These are phyloP conservation scores for Pulveroboletus sp. DNA, from an alignment of 768 basidiomycete species.

Conservation along the genomic window DNA sequence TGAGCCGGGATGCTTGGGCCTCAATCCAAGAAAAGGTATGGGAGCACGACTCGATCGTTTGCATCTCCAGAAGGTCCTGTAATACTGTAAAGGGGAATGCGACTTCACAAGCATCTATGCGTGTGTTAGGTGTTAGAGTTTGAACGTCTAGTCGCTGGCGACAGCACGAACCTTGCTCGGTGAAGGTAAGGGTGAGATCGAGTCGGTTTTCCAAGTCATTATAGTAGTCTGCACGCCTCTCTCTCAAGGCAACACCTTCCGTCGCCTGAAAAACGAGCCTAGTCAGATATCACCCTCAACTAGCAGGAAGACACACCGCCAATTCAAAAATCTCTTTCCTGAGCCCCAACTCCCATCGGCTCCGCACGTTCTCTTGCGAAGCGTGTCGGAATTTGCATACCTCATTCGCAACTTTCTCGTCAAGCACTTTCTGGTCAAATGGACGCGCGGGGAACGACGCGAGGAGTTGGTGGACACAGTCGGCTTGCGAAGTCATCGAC, in stretches of 20 bases:
- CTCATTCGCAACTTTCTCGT: constrained; percentile 47
- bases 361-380: constrained; percentile 59
- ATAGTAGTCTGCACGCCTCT: constrained; percentile 57
- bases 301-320: constrained; percentile 51
- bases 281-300: too few relatives aligned
- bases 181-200: constrained; percentile 74
- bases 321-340: constrained; percentile 69
- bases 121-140: not conserved
- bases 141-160: not conserved
- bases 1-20: constrained; percentile 63
- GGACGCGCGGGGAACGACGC: constrained; percentile 50
- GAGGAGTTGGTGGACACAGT: constrained; percentile 50
- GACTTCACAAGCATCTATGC: constrained; percentile 71
- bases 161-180: constrained; percentile 61
- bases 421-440: constrained; percentile 44
- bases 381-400: constrained; percentile 41
- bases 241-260: constrained; percentile 64
- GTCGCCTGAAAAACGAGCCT: constrained; percentile 43
- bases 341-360: constrained; percentile 73
- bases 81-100: constrained; percentile 71
- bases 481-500: constrained; percentile 51
- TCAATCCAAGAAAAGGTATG: constrained; percentile 91
- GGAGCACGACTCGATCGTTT: constrained; percentile 82
- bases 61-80: constrained; percentile 81
- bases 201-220: constrained; percentile 55